Percentiles rank a stretch among this genome's conserved stretches.
phyloP scores from a whole-genome alignment of 768 basidiomycete species.

The Phylloporus sp. region DNA sequence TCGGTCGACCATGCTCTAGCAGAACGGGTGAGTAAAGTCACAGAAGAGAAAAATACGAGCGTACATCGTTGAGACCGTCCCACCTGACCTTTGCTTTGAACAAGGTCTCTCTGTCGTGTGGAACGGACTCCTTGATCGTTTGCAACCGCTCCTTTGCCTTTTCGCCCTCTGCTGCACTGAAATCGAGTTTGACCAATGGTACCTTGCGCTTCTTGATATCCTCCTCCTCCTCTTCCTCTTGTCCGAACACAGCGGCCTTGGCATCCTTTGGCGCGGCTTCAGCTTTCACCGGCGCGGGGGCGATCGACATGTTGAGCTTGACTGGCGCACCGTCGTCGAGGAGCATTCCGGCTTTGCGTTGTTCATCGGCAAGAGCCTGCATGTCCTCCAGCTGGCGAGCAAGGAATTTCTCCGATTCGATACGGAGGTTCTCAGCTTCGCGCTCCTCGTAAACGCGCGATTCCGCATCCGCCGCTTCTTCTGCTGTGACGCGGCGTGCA shows the following conservation, averaged over 20 bases:
- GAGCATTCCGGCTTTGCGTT: slow-evolving; percentile 84
- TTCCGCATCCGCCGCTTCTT: slow-evolving; percentile 80
- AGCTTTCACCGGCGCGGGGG: slow-evolving; percentile 42
- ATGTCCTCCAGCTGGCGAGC: slow-evolving; percentile 94
- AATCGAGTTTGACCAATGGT: slow-evolving; percentile 87
- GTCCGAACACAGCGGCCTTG: slow-evolving; percentile 63
- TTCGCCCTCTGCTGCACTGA: slow-evolving; percentile 76
- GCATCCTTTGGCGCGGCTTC: slow-evolving; percentile 43
- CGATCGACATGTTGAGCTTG: slow-evolving; percentile 73
- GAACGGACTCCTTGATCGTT: slow-evolving; percentile 69
- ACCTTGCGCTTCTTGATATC: slow-evolving; percentile 73
- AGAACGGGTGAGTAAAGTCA: slow-evolving; percentile 13
- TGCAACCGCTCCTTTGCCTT: slow-evolving; percentile 77
- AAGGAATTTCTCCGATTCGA: slow-evolving; percentile 91
- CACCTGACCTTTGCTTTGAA: slow-evolving; percentile 87
- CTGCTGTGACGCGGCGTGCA: slow-evolving; percentile 61
- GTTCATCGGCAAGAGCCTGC: slow-evolving; percentile 86
- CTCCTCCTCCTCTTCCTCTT: slow-evolving; percentile 86
- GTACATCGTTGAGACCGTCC: slow-evolving; percentile 85
- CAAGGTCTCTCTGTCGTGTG: slow-evolving; percentile 68
- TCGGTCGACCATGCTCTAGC: slow-evolving; percentile 72
- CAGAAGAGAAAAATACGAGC: slow-evolving; percentile 23
- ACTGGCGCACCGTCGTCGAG: slow-evolving; percentile 91
- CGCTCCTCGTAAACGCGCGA: slow-evolving; percentile 79
- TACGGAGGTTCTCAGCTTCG: slow-evolving; percentile 80